Evolutionary conservation across 139 green algal genomes (phyloP), one percentile per base, ranked within the genome.

Genomic region (Yamagishiella unicocca): DNA sequence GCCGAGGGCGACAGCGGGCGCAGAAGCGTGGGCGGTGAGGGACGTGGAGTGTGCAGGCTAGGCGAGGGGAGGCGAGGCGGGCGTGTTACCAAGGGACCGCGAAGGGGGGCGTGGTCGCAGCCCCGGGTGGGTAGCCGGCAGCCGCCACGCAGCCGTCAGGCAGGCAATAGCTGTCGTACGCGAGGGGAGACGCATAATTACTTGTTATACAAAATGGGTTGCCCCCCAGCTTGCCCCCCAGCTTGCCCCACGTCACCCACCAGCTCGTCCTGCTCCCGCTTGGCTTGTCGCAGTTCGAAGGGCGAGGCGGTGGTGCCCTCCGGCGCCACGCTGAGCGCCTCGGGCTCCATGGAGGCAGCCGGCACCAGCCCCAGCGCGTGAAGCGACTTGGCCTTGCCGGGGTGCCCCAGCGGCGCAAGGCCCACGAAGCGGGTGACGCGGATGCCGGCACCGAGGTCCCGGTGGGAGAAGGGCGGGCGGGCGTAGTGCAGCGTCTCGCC

Each of bases 351-450:
- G 19, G 87, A 37, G 0, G 88, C 62, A 21, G 94, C 92, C 1
- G 97, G 94, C 29, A 93, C 90, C 42, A 99, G 89, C 2, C 54
- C 90, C 38, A 99, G 93, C 14, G 97, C 97, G 84, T 98, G 96
- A 84, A 99, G 71, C 46, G 75, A 78, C 82, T 91, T 91, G 62
- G 66, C 40, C 73, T 91, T 88, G 45, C 37, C 29, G 53, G 85
- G 78, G 78, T 70, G 71, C 24, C 42, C 46, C n/a, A 96, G 89
- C 24, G 91, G 80, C 3, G 93, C 97, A 38, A 99, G 91, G 0
- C 80, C 92, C 7, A 99, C 91, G 92, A 99, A 99, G 61, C 97
- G 91, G 21, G 97, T 99, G 4, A 94, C 95, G 53, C 96, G 92
- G 7, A 82, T 72, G 21, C 96, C 96, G 0, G 92, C 95, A 0